Conservation (phyloP, 805 yeast species). For the Lipomyces orientalis region DNA sequence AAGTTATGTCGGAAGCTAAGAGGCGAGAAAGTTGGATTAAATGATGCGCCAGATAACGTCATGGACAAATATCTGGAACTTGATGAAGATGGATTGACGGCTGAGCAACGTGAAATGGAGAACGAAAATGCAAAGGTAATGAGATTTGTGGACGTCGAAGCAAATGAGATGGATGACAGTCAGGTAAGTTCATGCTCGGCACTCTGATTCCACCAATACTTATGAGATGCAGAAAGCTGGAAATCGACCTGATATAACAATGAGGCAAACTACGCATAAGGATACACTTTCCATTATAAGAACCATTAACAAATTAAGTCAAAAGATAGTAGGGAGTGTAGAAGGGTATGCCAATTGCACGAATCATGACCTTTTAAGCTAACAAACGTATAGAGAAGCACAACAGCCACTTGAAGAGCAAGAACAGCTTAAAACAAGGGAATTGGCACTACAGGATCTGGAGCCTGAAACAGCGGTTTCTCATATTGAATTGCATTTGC, state of each 20-base stretch:
- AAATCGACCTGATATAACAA: conserved; percentile 85
- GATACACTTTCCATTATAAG: conserved; percentile 78
- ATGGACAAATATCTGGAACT: conserved; percentile 81
- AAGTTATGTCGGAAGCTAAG: conserved; percentile 83
- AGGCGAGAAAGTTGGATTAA: conserved; percentile 80
- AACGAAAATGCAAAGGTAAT: conserved; percentile 55
- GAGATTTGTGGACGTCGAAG: conserved; percentile 77
- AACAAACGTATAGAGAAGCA: conserved; percentile 28
- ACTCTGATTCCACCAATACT: background rate
- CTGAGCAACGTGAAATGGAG: conserved; percentile 27
- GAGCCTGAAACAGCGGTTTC: conserved; percentile 15
- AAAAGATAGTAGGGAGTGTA: conserved; percentile 65
- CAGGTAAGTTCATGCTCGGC: conserved; percentile 18
- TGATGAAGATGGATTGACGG: conserved; percentile 61
- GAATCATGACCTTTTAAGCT: conserved; percentile 40
- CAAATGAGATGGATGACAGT: conserved; percentile 69
- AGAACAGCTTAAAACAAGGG: conserved; percentile 27
- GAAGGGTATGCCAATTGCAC: conserved; percentile 40
- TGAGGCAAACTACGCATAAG: conserved; percentile 67
- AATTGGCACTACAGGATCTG: conserved; percentile 29
- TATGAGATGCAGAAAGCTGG: conserved; percentile 53
- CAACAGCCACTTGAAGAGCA: conserved; percentile 40
- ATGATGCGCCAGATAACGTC: conserved; percentile 81
- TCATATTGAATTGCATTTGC: conserved; percentile 35
- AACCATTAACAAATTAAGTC: conserved; percentile 87